Evolutionary conservation across 1,139 yeast genomes (phyloP).

Genomic region (Yamadazyma pseudoaaseri): DNA sequence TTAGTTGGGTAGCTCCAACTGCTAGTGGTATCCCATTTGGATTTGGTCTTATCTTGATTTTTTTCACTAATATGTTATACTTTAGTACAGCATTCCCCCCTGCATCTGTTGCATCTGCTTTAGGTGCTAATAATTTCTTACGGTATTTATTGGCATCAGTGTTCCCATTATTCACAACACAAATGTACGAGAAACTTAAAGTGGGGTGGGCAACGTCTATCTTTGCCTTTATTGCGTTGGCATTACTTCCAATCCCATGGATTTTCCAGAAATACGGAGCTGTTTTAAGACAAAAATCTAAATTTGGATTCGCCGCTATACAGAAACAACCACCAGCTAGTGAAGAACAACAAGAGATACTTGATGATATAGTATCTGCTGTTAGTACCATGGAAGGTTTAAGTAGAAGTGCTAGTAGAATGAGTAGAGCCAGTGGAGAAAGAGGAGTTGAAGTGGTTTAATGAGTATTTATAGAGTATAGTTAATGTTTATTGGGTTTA

Average conservation of each 20-base stretch:
- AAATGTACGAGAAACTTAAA: slow-evolving; percentile 39
- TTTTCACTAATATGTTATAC: slow-evolving; percentile 70
- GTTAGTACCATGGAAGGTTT: slow-evolving; percentile 2
- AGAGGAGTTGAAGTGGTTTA: background rate
- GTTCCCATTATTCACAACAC: slow-evolving; percentile 46
- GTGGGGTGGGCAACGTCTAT: slow-evolving; percentile 39
- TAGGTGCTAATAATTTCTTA: slow-evolving; percentile 75
- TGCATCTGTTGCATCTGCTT: slow-evolving; percentile 66
- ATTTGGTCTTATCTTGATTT: slow-evolving; percentile 67
- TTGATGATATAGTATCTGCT: slow-evolving; percentile 5
- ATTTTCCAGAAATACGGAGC: slow-evolving; percentile 58
- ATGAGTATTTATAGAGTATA: background rate
- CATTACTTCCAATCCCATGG: slow-evolving; percentile 38
- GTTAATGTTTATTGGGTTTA: slow-evolving; percentile 3
- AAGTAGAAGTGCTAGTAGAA: slow-evolving; percentile 1
- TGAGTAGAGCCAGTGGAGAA: background rate
- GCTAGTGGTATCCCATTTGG: slow-evolving; percentile 78
- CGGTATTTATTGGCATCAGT: slow-evolving; percentile 68
- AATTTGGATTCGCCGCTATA: slow-evolving; percentile 46
- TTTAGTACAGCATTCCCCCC: slow-evolving; percentile 78
- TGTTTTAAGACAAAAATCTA: slow-evolving; percentile 50
- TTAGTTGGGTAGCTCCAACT: slow-evolving; percentile 81
- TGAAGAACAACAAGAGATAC: slow-evolving; percentile 3
- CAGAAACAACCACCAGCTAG: slow-evolving; percentile 3
- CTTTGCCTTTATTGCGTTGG: slow-evolving; percentile 35